Evolutionary conservation across 164 flowering plant species (phyloP), one percentile per base, ranked within the genome.

Genomic region (Protea cynaroides): DNA sequence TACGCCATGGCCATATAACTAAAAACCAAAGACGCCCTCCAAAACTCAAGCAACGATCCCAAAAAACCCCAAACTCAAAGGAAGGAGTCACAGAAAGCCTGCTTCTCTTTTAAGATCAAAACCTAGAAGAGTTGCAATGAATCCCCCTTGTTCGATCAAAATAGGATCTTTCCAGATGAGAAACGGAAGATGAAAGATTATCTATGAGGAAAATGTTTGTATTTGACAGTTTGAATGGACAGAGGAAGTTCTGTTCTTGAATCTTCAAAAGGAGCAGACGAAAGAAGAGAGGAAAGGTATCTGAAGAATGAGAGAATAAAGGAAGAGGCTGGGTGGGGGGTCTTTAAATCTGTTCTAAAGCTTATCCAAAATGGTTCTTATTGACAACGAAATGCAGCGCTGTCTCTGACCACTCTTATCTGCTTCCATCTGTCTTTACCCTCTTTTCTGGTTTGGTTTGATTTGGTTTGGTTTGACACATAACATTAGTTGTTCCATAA

Each of bases 1-100:
- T 62, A 76, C 51, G 82, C 81, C 86, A 81, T 81, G 38, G 60
- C 57, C 61, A 22, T 43, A 2, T 22, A 19, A 29, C 2, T 29
- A 29, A 29, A 29, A 29, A 55, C 34, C 58, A 25, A 15, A 56
- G n/a, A 56, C 7, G 18, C 25, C 38, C 25, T 54, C 25, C 58
- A 25, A 15, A n/a, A 3, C 5, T 56, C 36, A 4, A 11, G 25
- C 7, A 25, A 51, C 44, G 25, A 25, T 2, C 55, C n/a, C 11
- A 46, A 61, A 61, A 46, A 61, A 61, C n/a, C 49, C 9, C 37
- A 36, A 19, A 44, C 43, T 51, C 63, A 49, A 14, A 14, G n/a
- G n/a, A n/a, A n/a, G n/a, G n/a, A n/a, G n/a, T n/a, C n/a, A n/a
- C n/a, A n/a, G 49, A 58, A 21, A 46, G 1, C 57, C 49, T 12